Evolutionary conservation across 331 rosid species (phyloP), one percentile per base, ranked within the genome.

Genomic region (Acacia concinna): DNA sequence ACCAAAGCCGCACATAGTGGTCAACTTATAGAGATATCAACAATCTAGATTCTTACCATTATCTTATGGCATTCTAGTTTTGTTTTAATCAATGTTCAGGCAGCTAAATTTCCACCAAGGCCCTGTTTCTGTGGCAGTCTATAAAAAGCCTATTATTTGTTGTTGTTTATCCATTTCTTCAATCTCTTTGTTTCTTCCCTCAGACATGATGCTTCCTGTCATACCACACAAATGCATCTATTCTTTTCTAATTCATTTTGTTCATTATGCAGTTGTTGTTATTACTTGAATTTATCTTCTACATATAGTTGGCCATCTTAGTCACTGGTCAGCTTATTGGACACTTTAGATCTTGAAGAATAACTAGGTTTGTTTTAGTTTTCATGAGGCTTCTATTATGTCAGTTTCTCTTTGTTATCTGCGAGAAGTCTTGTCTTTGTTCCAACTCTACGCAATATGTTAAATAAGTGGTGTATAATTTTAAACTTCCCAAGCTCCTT

Each of bases 301-400:
- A 31, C 14, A 46, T 28, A n/a, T 71, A 71, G 41, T 28, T 44
- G 41, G 38, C 41, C 60, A 15, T 17, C 75, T 27, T 46, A 28
- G 8, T 69, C 25, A 27, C 15, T 71, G 5, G 25, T 69, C 38
- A 7, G 43, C 13, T 28, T 44, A 4, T 46, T 20, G 4, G 62
- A 30, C 56, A 46, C 1, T 71, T 18, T 30, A 71, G 59, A 71
- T 71, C 60, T 46, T 71, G 75, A 46, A 47, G 27, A 71, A 71
- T 11, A 18, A 4, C 27, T 71, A 47, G 46, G 64, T 40, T 71
- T 12, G 30, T 49, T 31, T 31, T 30, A 54, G 30, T 43, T 66
- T 65, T 57, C 44, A 56, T 44, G 56, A 67, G 47, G 56, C 30
- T 15, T 27, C 69, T 41, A 44, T 59, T 68, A 43, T 37, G 35